Evolutionary conservation across 2,329 filamentous ascomycete species (phyloP), one percentile per base, ranked within the genome.

Genomic region (Orbilia javanica): DNA sequence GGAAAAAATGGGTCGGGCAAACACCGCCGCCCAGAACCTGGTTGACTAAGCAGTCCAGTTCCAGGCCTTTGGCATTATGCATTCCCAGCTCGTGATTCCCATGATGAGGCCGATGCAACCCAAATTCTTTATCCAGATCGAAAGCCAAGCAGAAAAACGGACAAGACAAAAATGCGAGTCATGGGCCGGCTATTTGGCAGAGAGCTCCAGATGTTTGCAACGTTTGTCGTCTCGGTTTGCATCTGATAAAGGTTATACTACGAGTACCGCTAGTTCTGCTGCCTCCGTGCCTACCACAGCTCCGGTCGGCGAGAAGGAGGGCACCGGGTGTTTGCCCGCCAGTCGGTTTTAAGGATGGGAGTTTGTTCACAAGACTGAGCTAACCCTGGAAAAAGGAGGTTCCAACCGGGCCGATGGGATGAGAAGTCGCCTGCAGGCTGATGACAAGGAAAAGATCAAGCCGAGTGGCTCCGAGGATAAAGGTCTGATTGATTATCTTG

Each of bases 271-370:
- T n/a, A n/a, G n/a, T n/a, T n/a, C n/a, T n/a, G n/a, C n/a, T n/a
- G n/a, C n/a, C n/a, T n/a, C n/a, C n/a, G n/a, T n/a, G n/a, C 39
- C 8, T 7, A 63, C 39, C 5, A 55, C 36, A 27, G 53, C 69
- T 73, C 62, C 69, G 60, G 62, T 66, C 69, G 69, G 69, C 39
- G 55, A 64, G 44, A 53, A 39, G 42, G 29, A 62, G 18, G 50
- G 6, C 46, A 39, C 60, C 64, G 52, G 55, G 6, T 48, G 53
- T 65, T 64, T 39, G 48, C 34, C 31, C 48, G 25, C 22, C 29
- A 36, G 66, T 71, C 73, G 66, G 73, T 29, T 65, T 77, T 77
- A 71, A 77, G 34, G 62, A 50, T 52, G n/a, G n/a, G 10, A 13
- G 31, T 36, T 34, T 36, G 52, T 57, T 57, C 52, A 60, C 44